Percentiles rank a stretch among this genome's conserved stretches.
These are phyloP conservation scores for Lasiosphaeria hispida DNA, from an alignment of 495 filamentous ascomycete genomes.

Conservation along the genomic window DNA sequence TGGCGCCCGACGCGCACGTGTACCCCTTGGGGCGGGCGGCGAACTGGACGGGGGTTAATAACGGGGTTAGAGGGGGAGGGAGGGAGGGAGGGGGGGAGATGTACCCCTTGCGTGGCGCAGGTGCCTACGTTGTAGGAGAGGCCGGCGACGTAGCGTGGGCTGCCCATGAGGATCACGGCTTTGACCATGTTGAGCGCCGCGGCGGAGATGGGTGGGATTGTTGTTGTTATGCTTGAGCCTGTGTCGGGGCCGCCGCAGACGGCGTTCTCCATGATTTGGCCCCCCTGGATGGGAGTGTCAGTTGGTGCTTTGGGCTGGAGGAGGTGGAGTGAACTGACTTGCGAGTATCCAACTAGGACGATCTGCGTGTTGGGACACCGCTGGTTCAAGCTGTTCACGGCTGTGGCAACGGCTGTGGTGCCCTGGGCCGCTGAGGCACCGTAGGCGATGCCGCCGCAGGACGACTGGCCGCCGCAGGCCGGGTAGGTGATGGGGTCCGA, in stretches of 20 bases:
- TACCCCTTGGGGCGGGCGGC: conserved; percentile 56
- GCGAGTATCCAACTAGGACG: conserved; percentile 61
- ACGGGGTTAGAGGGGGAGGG: too few species aligned
- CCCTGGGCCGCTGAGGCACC: conserved; percentile 52
- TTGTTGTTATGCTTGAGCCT: conserved; percentile 40
- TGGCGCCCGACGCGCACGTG: conserved; percentile 43
- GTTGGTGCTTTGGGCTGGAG: neutral
- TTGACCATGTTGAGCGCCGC: conserved; percentile 34
- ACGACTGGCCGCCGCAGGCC: conserved; percentile 54
- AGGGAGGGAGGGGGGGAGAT: conserved; percentile 21
- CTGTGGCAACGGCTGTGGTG: conserved; percentile 52
- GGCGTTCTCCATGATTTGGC: conserved; percentile 64
- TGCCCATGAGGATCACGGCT: conserved; percentile 63
- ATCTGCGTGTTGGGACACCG: conserved; percentile 57
- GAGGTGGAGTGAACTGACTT: conserved; percentile 32
- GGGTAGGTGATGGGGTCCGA: conserved; percentile 59
- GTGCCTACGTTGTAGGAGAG: conserved; percentile 62
- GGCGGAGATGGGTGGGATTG: conserved; percentile 2
- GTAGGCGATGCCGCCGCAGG: conserved; percentile 53
- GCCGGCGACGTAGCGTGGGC: conserved; percentile 53
- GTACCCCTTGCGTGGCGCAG: conserved; percentile 54
- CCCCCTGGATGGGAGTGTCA: conserved; percentile 36
- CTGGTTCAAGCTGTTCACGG: conserved; percentile 53
- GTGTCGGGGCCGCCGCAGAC: conserved; percentile 58
- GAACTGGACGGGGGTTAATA: conserved; percentile 40